Conservation (phyloP, 2,329 filamentous ascomycete genomes). For the Helminthosporium solani region DNA sequence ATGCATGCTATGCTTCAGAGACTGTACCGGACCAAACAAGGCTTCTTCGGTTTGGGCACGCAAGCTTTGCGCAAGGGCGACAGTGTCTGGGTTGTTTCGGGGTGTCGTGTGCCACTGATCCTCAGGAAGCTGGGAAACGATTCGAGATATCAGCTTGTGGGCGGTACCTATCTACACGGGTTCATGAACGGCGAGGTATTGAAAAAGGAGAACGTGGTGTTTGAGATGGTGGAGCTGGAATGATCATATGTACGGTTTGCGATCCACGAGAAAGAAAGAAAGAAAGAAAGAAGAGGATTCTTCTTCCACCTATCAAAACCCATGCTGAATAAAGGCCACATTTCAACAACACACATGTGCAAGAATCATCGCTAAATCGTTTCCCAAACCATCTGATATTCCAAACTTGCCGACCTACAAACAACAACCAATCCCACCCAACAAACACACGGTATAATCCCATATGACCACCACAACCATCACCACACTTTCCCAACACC, state of each 20-base stretch:
- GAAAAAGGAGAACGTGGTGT: neutral
- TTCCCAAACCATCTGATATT: no score
- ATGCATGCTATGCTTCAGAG: slow-evolving; percentile 12
- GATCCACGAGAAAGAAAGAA: no score
- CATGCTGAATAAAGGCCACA: neutral
- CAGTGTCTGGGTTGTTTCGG: slow-evolving; percentile 16
- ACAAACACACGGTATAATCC: neutral
- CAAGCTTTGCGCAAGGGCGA: slow-evolving; percentile 15
- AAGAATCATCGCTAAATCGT: no score
- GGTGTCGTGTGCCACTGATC: slow-evolving; percentile 19
- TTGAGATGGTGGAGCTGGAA: slow-evolving; percentile 16
- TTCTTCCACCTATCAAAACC: no score
- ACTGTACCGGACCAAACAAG: slow-evolving; percentile 13
- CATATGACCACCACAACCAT: neutral
- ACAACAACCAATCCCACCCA: neutral
- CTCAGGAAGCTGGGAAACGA: slow-evolving; percentile 9
- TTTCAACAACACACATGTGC: no score
- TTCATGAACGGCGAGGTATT: slow-evolving; percentile 19
- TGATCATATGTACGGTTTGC: slow-evolving; percentile 1
- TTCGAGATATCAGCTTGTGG: slow-evolving; percentile 12
- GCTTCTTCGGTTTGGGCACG: slow-evolving; percentile 17
- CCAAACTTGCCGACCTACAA: neutral
- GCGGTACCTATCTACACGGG: slow-evolving; percentile 18
- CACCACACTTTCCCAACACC: no score
- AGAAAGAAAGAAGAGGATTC: no score